These are phyloP conservation scores for Poteriospumella lacustris DNA, from an alignment of 108 stramenopile genomes.

Conservation along the genomic window DNA sequence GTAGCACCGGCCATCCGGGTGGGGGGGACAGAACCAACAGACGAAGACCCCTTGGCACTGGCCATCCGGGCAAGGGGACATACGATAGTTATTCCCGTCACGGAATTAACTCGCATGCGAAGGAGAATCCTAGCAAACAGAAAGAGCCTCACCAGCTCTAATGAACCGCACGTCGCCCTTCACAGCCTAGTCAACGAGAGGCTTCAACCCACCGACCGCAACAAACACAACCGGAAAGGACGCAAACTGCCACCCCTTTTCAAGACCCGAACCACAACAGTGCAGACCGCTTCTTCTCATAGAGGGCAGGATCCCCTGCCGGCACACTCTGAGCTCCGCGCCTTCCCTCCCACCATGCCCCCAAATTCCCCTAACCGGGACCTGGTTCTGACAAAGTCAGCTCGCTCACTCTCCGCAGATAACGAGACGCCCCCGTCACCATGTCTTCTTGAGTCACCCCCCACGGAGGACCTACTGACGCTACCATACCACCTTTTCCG, in stretches of 20 bases:
- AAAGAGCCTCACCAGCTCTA: slow-evolving; percentile 6
- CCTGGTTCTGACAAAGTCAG: slow-evolving; percentile 1
- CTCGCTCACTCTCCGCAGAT: slow-evolving; percentile 6
- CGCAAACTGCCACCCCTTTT: slow-evolving; percentile 6
- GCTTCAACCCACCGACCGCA: slow-evolving; percentile 5
- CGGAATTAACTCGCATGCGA: slow-evolving; percentile 6
- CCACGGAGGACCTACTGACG: slow-evolving; percentile 5
- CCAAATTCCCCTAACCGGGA: slow-evolving; percentile 6
- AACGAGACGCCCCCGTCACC: slow-evolving; percentile 5
- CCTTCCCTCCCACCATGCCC: slow-evolving; percentile 5
- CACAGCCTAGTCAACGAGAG: slow-evolving; percentile 6
- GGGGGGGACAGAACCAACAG: slow-evolving; percentile 5
- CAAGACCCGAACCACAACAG: slow-evolving; percentile 6
- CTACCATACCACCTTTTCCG: slow-evolving; percentile 6
- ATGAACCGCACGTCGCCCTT: slow-evolving; percentile 6
- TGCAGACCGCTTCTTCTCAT: slow-evolving; percentile 6
- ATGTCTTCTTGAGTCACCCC: slow-evolving; percentile 6
- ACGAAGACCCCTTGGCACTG: slow-evolving; percentile 6
- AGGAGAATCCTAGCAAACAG: slow-evolving; percentile 7
- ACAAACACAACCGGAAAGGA: slow-evolving; percentile 7
- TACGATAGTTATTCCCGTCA: slow-evolving; percentile 7
- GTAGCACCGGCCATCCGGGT: slow-evolving; percentile 5
- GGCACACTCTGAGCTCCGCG: slow-evolving; percentile 5
- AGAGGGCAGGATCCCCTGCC: slow-evolving; percentile 5
- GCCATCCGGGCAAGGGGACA: slow-evolving; percentile 5